These are phyloP conservation scores for Ogataea methylovora DNA, from an alignment of 805 yeast genomes.

Conservation along the genomic window DNA sequence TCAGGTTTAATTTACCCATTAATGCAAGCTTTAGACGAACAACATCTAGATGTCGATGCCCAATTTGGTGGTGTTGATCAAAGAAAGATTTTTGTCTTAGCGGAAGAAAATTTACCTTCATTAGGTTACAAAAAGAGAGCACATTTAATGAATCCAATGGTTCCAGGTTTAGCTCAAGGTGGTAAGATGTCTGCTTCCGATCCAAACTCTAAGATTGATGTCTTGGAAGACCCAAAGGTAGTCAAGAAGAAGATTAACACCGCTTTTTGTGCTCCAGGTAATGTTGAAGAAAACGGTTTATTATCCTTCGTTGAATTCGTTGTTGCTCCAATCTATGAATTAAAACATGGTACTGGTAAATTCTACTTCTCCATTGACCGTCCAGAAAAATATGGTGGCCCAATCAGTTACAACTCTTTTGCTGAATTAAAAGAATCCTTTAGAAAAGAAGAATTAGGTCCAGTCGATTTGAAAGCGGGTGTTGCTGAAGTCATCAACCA, in stretches of 20 bases:
- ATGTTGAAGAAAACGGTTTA: conserved; percentile 83
- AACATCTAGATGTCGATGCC: conserved; percentile 78
- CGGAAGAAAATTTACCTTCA: conserved; percentile 85
- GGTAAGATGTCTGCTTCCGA: conserved; percentile 99
- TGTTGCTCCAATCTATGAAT: conserved; percentile 76
- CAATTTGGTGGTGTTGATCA: conserved; percentile 99
- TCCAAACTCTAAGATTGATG: conserved; percentile 94
- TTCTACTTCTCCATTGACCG: conserved; percentile 73
- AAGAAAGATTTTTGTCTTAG: conserved; percentile 93
- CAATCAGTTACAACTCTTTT: conserved; percentile 62
- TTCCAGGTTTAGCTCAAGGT: conserved; percentile 94
- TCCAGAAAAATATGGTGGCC: conserved; percentile 97
- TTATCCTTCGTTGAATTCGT: conserved; percentile 81
- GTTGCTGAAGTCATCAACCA: conserved; percentile 78
- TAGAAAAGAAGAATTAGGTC: conserved; percentile 68
- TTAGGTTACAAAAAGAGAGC: conserved; percentile 96
- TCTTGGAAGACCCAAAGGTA: conserved; percentile 79
- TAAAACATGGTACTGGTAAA: conserved; percentile 49
- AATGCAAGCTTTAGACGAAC: conserved; percentile 98
- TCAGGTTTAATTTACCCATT: conserved; percentile 94
- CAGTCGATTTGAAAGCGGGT: conserved; percentile 92
- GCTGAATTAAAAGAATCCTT: conserved; percentile 67
- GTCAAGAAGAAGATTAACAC: conserved; percentile 86
- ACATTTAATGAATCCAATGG: conserved; percentile 98
- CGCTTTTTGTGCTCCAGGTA: conserved; percentile 96